A percentile compares a stretch with the other conserved stretches of the same genome.
phyloP scores from a whole-genome alignment of 345 rosid species.

The Pugionium cornutum region DNA sequence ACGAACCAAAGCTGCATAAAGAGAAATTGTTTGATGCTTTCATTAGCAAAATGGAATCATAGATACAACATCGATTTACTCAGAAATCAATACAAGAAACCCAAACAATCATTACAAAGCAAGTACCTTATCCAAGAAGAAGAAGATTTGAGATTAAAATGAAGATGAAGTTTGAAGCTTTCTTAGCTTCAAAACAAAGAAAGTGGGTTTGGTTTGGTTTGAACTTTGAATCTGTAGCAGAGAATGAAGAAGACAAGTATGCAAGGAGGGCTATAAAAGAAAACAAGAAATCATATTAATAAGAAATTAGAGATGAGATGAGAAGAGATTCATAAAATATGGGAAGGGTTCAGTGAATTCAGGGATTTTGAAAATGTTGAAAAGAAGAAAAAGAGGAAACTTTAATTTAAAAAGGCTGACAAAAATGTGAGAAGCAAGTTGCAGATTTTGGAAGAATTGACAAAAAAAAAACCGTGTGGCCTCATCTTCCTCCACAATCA shows the following conservation, averaged over 20 bases:
- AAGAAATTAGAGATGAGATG: background rate
- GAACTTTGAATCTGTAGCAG: too few relatives aligned
- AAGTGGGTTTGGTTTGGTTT: too few relatives aligned
- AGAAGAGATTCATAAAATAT: slow-evolving; percentile 13
- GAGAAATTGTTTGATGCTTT: background rate
- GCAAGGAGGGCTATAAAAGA: too few relatives aligned
- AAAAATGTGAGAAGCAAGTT: slow-evolving; percentile 39
- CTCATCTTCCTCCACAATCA: slow-evolving; percentile 32
- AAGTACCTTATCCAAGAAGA: too few relatives aligned
- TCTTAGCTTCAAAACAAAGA: too few relatives aligned
- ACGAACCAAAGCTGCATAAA: slow-evolving; percentile 7
- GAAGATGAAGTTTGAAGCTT: too few relatives aligned
- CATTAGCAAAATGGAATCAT: too few relatives aligned
- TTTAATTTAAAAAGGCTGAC: slow-evolving; percentile 17
- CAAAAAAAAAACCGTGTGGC: slow-evolving; percentile 25
- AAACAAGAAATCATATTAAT: background rate
- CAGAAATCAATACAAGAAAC: too few relatives aligned
- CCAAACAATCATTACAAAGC: too few relatives aligned
- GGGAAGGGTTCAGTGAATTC: slow-evolving; percentile 44
- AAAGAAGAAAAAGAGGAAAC: slow-evolving; percentile 14
- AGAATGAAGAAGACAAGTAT: too few relatives aligned
- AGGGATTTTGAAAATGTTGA: slow-evolving; percentile 28
- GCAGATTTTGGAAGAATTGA: slow-evolving; percentile 38
- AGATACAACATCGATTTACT: too few relatives aligned
- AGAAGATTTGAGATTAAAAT: too few relatives aligned